Conservation (phyloP, 495 filamentous ascomycete genomes). For the Platismatia glauca region DNA sequence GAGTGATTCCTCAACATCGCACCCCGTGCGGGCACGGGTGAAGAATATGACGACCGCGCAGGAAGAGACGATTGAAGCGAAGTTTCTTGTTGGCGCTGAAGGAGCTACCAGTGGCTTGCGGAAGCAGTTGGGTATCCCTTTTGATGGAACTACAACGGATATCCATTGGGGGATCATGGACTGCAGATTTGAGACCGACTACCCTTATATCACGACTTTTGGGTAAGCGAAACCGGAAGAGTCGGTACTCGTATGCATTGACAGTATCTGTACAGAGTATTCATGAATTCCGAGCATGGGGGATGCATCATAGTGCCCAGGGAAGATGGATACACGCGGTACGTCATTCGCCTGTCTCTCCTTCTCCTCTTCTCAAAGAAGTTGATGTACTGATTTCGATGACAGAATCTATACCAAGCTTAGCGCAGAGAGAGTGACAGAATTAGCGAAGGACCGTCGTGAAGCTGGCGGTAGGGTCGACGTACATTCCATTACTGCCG, state of each 20-base stretch:
- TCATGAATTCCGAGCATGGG: slow-evolving; percentile 29
- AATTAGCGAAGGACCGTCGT: slow-evolving; percentile 5
- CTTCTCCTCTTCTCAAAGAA: slow-evolving; percentile 20
- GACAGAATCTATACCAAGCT: slow-evolving; percentile 1
- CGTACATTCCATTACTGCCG: slow-evolving; percentile 27
- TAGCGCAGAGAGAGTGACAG: background rate
- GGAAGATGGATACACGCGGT: slow-evolving; percentile 33
- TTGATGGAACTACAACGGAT: slow-evolving; percentile 34
- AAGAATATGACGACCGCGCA: slow-evolving; percentile 23
- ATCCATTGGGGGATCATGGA: slow-evolving; percentile 38
- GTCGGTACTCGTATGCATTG: background rate
- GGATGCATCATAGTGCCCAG: slow-evolving; percentile 33
- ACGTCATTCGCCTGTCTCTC: background rate
- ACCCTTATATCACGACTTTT: slow-evolving; percentile 32
- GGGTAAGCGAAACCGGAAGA: slow-evolving; percentile 20
- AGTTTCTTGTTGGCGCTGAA: slow-evolving; percentile 31
- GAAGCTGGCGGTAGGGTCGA: slow-evolving; percentile 18
- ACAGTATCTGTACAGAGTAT: background rate
- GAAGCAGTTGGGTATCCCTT: slow-evolving; percentile 28
- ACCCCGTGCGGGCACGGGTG: background rate
- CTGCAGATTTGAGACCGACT: slow-evolving; percentile 32
- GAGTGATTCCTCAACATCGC: background rate
- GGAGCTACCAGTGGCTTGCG: slow-evolving; percentile 27
- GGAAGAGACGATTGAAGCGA: slow-evolving; percentile 24
- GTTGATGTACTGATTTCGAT: background rate